A percentile compares a stretch with the other conserved stretches of the same genome.
Conservation (phyloP, 768 basidiomycete species). For the Podaxis sp. region DNA sequence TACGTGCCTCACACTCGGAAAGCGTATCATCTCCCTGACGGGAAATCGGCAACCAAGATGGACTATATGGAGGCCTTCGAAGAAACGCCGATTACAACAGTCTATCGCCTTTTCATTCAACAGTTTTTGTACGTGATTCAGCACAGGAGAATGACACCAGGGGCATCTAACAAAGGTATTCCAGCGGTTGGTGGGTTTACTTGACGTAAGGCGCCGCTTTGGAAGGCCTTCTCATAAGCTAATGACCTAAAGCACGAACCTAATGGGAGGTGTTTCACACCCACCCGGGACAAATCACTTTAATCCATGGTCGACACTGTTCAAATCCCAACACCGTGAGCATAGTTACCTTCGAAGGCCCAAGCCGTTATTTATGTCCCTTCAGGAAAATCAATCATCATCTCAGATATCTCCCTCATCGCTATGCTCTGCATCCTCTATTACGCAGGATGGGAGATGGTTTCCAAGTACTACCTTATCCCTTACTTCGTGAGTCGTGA, state of each 20-base stretch:
- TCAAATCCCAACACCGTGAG: conserved; percentile 40
- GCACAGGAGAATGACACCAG: background rate
- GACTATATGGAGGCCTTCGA: conserved; percentile 53
- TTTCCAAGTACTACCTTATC: conserved; percentile 34
- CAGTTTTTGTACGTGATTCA: conserved; percentile 38
- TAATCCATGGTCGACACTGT: conserved; percentile 36
- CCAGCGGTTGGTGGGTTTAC: conserved; percentile 38
- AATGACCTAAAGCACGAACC: conserved; percentile 34
- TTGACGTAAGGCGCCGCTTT: conserved; percentile 23
- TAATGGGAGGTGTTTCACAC: conserved; percentile 47
- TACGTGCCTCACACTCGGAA: conserved; percentile 55
- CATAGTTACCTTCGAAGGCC: background rate
- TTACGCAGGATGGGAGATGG: conserved; percentile 25
- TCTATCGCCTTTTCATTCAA: conserved; percentile 45
- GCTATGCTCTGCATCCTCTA: conserved; percentile 27
- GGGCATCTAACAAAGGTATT: background rate
- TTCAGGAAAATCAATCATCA: conserved; percentile 37
- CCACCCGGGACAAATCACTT: conserved; percentile 49
- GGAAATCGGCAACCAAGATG: conserved; percentile 33
- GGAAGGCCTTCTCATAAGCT: background rate
- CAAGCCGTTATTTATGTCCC: conserved; percentile 10
- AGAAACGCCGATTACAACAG: conserved; percentile 48
- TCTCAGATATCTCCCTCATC: conserved; percentile 31
- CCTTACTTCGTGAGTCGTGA: conserved; percentile 41
- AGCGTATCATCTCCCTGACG: conserved; percentile 40